A percentile compares a stretch with the other conserved stretches of the same genome.
Conservation (phyloP, 768 basidiomycete species). For the Sutorius australiensis region DNA sequence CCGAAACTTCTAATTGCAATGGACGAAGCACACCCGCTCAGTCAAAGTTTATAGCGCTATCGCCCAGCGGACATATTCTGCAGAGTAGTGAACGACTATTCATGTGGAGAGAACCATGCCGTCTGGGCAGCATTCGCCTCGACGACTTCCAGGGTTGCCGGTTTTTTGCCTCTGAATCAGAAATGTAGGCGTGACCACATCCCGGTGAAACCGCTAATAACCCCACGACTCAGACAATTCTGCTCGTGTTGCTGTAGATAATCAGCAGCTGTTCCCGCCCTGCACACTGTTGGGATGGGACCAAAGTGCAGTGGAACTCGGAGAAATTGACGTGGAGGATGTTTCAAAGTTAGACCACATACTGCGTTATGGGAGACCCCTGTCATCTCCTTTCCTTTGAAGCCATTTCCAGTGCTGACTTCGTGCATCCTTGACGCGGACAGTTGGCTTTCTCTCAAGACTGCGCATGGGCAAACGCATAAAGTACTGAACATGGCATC, state of each 20-base stretch:
- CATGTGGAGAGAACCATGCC: not conserved
- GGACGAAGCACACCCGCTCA: not conserved
- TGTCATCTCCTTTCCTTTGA: not conserved
- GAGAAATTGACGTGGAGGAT: not conserved
- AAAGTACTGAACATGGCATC: too few relatives aligned
- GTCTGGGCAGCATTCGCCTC: not conserved
- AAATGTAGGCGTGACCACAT: not conserved
- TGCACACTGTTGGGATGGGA: not conserved
- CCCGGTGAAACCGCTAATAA: too few relatives aligned
- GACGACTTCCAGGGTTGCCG: not conserved
- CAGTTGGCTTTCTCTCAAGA: too few relatives aligned
- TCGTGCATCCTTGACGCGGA: too few relatives aligned
- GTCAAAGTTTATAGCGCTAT: not conserved
- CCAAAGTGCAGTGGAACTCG: not conserved
- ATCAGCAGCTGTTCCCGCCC: not conserved
- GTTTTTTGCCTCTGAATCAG: not conserved
- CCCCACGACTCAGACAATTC: not conserved
- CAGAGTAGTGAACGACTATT: not conserved
- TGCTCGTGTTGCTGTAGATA: not conserved
- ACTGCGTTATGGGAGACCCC: not conserved
- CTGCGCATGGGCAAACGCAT: too few relatives aligned
- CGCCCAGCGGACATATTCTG: not conserved
- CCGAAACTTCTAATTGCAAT: not conserved
- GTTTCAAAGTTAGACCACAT: not conserved
- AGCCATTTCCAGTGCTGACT: not conserved